Percentiles rank a stretch among this genome's conserved stretches.
These are phyloP conservation scores for Penicillium sp. DNA, from an alignment of 2,329 filamentous ascomycete genomes.

Conservation along the genomic window DNA sequence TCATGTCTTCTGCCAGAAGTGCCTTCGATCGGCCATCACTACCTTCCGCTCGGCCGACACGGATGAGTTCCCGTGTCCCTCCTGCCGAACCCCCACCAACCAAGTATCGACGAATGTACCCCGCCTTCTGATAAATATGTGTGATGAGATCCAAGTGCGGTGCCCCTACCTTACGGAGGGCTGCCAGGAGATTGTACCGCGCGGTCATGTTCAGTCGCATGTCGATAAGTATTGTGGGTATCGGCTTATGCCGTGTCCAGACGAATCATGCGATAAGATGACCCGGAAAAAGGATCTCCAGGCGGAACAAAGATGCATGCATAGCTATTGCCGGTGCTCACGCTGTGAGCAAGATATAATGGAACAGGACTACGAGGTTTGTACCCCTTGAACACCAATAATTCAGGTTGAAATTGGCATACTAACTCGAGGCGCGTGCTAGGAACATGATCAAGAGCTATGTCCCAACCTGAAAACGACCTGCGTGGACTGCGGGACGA, in stretches of 20 bases:
- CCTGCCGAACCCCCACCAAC: constrained; percentile 56
- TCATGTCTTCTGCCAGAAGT: constrained; percentile 66
- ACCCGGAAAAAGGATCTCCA: constrained; percentile 61
- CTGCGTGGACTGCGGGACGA: constrained; percentile 43
- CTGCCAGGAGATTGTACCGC: constrained; percentile 57
- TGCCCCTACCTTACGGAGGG: constrained; percentile 62
- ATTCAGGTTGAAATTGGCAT: not conserved
- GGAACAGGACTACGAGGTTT: constrained; percentile 58
- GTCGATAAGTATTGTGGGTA: constrained; percentile 65
- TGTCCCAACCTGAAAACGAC: constrained; percentile 41
- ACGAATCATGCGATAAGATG: constrained; percentile 53
- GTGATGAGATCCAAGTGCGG: constrained; percentile 63
- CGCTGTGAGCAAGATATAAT: constrained; percentile 58
- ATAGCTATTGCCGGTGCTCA: constrained; percentile 57
- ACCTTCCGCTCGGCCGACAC: constrained; percentile 34
- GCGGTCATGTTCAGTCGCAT: constrained; percentile 63
- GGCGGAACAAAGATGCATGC: constrained; percentile 55
- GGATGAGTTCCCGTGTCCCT: constrained; percentile 56
- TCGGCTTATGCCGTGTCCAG: constrained; percentile 57
- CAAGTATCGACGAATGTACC: constrained; percentile 51
- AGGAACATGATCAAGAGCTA: constrained; percentile 43
- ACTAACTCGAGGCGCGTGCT: constrained; percentile 6
- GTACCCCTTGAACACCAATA: constrained; percentile 11
- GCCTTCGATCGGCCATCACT: constrained; percentile 56
- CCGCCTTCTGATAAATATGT: constrained; percentile 63